Conservation (phyloP, 2,329 filamentous ascomycete genomes). For the Xylariaceae sp. region DNA sequence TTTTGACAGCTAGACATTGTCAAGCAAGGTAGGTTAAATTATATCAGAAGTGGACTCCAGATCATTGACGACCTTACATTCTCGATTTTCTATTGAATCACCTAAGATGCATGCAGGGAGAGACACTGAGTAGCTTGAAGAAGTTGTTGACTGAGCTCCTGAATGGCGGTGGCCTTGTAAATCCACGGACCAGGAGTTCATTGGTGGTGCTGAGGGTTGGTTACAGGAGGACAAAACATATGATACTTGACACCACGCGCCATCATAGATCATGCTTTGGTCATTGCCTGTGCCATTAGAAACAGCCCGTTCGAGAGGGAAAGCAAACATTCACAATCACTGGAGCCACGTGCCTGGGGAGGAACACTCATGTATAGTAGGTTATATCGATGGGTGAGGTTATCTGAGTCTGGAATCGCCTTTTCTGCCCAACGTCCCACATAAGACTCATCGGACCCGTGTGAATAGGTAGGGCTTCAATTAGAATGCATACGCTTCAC, state of each 20-base stretch:
- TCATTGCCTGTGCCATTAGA: slow-evolving; percentile 15
- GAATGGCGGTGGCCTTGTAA: neutral
- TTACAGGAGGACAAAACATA: slow-evolving; percentile 5
- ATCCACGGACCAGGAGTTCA: neutral
- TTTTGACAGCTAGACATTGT: neutral
- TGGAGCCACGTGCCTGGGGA: slow-evolving; percentile 37
- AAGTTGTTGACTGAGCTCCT: neutral
- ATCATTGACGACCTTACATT: slow-evolving; percentile 13
- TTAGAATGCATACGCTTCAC: slow-evolving; percentile 19
- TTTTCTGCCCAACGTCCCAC: slow-evolving; percentile 35
- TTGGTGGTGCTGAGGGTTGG: slow-evolving; percentile 2
- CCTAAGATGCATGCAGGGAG: neutral
- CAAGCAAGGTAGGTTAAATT: neutral
- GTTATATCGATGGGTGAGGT: slow-evolving; percentile 19
- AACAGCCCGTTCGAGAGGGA: slow-evolving; percentile 1
- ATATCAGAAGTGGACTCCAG: slow-evolving; percentile 12
- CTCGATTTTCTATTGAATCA: neutral
- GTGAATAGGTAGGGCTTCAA: slow-evolving; percentile 25
- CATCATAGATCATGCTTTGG: slow-evolving; percentile 4
- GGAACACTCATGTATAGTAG: slow-evolving; percentile 7
- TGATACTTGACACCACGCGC: slow-evolving; percentile 3
- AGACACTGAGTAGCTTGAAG: neutral
- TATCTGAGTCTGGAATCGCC: slow-evolving; percentile 15
- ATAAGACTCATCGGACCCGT: slow-evolving; percentile 9
- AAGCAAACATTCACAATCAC: slow-evolving; percentile 22